A percentile compares a stretch with the other conserved stretches of the same genome.
Conservation (phyloP, 768 basidiomycete species). For the Brasilioporus rufonigricans region DNA sequence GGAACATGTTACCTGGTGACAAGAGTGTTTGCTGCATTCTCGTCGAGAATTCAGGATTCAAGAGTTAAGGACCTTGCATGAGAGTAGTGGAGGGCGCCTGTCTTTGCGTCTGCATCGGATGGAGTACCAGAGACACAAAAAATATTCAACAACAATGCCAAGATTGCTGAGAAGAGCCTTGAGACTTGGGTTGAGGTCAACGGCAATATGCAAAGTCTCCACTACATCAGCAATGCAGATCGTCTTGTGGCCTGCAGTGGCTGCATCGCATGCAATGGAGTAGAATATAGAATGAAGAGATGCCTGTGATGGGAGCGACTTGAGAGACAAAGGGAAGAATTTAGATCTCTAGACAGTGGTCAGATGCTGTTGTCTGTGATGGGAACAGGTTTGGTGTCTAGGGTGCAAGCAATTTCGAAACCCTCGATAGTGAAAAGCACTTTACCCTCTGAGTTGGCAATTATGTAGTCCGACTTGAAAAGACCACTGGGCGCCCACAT, state of each 20-base stretch:
- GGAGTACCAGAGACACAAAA: conserved; percentile 16
- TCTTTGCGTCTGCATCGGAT: conserved; percentile 26
- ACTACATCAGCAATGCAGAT: conserved; percentile 26
- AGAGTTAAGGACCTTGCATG: conserved; percentile 16
- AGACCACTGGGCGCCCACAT: conserved; percentile 25
- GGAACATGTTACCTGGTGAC: conserved; percentile 14
- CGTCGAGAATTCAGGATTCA: conserved; percentile 17
- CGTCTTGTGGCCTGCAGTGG: conserved; percentile 17
- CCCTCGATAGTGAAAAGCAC: conserved; percentile 34
- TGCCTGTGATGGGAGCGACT: neutral
- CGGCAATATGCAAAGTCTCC: conserved; percentile 15
- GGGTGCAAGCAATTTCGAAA: conserved; percentile 33
- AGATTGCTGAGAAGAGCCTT: conserved; percentile 14
- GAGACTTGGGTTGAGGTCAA: conserved; percentile 15
- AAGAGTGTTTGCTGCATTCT: neutral
- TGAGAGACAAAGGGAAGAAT: conserved; percentile 22
- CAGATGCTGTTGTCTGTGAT: conserved; percentile 28
- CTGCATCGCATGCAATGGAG: conserved; percentile 14
- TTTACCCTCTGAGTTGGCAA: conserved; percentile 28
- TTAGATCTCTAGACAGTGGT: conserved; percentile 33
- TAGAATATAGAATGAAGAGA: conserved; percentile 18
- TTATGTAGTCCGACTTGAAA: conserved; percentile 26
- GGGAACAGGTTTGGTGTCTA: conserved; percentile 24
- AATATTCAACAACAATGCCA: conserved; percentile 17
- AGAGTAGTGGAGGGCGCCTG: conserved; percentile 6